Evolutionary conservation across 2,329 filamentous ascomycete genomes (phyloP).

Genomic region (Botrytis sinoallii): DNA sequence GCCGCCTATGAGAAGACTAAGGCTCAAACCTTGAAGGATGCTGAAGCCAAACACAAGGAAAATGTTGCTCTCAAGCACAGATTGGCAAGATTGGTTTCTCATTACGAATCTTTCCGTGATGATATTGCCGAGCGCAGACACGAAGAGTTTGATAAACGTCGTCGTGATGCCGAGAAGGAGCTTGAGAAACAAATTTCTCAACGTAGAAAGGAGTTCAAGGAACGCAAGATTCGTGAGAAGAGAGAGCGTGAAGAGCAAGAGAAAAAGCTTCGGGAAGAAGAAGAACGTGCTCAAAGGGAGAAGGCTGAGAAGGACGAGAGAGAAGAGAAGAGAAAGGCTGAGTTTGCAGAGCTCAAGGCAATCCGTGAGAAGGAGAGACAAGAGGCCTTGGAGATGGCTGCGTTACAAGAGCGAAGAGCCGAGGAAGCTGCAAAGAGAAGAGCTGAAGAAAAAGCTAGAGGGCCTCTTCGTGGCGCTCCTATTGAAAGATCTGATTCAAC

Average conservation of each 20-base stretch:
- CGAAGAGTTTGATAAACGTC: slow-evolving; percentile 93
- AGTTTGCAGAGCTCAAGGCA: slow-evolving; percentile 64
- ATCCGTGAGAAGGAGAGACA: slow-evolving; percentile 65
- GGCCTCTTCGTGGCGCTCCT: slow-evolving; percentile 42
- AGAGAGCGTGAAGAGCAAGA: slow-evolving; percentile 82
- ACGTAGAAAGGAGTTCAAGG: slow-evolving; percentile 84
- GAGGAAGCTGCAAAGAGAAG: slow-evolving; percentile 81
- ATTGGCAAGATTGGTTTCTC: slow-evolving; percentile 76
- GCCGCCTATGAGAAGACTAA: slow-evolving; percentile 78
- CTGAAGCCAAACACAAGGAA: slow-evolving; percentile 86
- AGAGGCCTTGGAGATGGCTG: slow-evolving; percentile 62
- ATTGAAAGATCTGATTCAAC: slow-evolving; percentile 41
- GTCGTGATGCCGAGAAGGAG: slow-evolving; percentile 86
- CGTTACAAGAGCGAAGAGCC: slow-evolving; percentile 75
- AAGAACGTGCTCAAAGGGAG: slow-evolving; percentile 76
- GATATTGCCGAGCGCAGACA: slow-evolving; percentile 82
- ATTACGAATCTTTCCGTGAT: slow-evolving; percentile 79
- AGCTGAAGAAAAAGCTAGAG: slow-evolving; percentile 52
- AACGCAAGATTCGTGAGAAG: slow-evolving; percentile 78
- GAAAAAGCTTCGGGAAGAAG: slow-evolving; percentile 73
- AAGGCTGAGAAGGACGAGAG: slow-evolving; percentile 78
- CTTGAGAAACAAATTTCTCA: slow-evolving; percentile 86
- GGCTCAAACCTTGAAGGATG: slow-evolving; percentile 71
- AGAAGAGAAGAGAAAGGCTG: slow-evolving; percentile 75
- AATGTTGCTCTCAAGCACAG: slow-evolving; percentile 92